These are phyloP conservation scores for Pseudogymnoascus sp. DNA, from an alignment of 2,329 filamentous ascomycete species.

Conservation along the genomic window DNA sequence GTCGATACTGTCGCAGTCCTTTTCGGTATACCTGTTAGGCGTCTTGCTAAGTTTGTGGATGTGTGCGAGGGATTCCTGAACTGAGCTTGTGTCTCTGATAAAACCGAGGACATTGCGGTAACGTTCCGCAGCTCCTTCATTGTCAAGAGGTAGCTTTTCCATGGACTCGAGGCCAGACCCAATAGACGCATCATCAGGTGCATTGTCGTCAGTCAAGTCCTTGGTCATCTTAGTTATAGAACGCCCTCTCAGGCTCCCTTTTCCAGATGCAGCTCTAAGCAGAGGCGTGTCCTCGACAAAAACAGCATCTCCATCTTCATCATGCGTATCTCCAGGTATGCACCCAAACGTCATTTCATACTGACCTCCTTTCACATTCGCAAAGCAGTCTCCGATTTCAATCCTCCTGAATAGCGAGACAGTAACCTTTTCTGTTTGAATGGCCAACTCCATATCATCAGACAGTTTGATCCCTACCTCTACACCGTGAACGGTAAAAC, in stretches of 20 bases:
- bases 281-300: constrained; percentile 39
- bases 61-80: constrained; percentile 30
- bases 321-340: constrained; percentile 29
- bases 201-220: constrained; percentile 33
- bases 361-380: constrained; percentile 46
- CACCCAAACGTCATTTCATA: constrained; percentile 42
- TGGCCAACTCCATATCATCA: constrained; percentile 45
- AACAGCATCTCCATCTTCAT: constrained; percentile 33
- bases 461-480: constrained; percentile 46
- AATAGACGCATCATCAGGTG: constrained; percentile 31
- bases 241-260: constrained; percentile 15
- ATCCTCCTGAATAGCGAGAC: constrained; percentile 42
- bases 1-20: constrained; percentile 32
- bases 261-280: constrained; percentile 35
- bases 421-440: constrained; percentile 41
- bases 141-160: constrained; percentile 37
- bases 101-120: constrained; percentile 36
- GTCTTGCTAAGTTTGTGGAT: constrained; percentile 22
- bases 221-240: constrained; percentile 23
- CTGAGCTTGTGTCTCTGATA: constrained; percentile 33
- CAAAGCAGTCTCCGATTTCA: constrained; percentile 44
- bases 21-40: constrained; percentile 20
- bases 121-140: constrained; percentile 35
- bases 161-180: constrained; percentile 33
- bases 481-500: constrained; percentile 42